Evolutionary conservation across 1,139 yeast species (phyloP), one percentile per base, ranked within the genome.

Genomic region (Scheffersomyces segobiensis): DNA sequence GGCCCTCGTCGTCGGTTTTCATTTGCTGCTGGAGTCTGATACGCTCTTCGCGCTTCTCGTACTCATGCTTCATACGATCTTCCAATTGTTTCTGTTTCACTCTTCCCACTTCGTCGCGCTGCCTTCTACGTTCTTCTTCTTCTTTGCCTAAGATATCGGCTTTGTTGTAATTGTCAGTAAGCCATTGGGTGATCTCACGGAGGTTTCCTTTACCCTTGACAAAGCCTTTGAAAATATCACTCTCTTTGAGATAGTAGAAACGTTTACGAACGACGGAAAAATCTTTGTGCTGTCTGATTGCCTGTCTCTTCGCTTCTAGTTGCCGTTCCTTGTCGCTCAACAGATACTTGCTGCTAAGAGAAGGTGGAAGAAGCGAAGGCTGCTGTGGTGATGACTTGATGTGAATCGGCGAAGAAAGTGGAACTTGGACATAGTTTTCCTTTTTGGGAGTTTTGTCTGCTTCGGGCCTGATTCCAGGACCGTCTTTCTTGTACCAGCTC

Each of bases 161-260:
- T 59, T 69, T 69, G 56, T 71, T 67, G 62, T 69, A 76, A 61
- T 77, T 78, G 5, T 76, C 78, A 19, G 72, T 71, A 50, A 88
- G 72, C 73, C 86, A 78, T 56, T 76, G 78, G 46, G 87, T 80
- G 17, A 89, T 82, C 55, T 82, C 81, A 59, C 87, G 78, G 46
- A 87, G 69, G 59, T 87, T 82, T 12, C 87, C 86, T 55, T 85
- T 82, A 50, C 86, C 87, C 46, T 84, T 81, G 55, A 84, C 87
- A 67, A 87, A 85, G 1, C 88, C 89, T 55, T 85, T 85, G 61
- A 85, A 82, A 48, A 88, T 80, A 60, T 86, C 82, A 46, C 85
- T 78, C 53, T 80, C 83, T 21, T 75, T 72, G 22, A 85, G 68
- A 53, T 81, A 75, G 53, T 80, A 80, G 67, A 82, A 86, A 57